These are phyloP conservation scores for Cordyceps militaris DNA, from an alignment of 2,329 filamentous ascomycete species.

Conservation along the genomic window DNA sequence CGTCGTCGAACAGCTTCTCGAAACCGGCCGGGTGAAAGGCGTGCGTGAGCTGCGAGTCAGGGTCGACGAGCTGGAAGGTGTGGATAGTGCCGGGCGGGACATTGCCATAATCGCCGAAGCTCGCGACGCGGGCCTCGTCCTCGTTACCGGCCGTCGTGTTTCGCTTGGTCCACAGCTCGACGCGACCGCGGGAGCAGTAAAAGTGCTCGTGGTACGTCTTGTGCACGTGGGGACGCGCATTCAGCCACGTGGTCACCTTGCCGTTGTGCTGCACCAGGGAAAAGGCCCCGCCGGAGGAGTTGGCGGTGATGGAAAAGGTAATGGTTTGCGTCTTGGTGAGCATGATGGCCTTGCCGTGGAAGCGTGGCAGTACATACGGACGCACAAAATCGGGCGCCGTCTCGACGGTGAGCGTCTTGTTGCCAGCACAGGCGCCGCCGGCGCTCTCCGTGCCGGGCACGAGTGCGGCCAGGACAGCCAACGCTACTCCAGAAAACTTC, in stretches of 20 bases:
- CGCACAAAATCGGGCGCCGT: conserved; percentile 17
- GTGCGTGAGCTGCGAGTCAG: conserved; percentile 19
- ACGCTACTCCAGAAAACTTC: neutral
- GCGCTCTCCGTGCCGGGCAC: neutral
- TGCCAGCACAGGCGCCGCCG: neutral
- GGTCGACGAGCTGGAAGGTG: conserved; percentile 20
- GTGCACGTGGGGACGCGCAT: conserved; percentile 19
- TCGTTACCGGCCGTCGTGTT: conserved; percentile 12
- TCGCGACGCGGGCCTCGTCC: conserved; percentile 18
- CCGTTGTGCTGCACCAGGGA: conserved; percentile 19
- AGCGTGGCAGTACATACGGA: conserved; percentile 21
- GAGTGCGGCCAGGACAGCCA: neutral
- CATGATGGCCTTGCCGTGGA: conserved; percentile 18
- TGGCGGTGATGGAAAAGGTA: conserved; percentile 18
- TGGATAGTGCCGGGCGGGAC: conserved; percentile 18
- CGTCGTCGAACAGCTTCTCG: conserved; percentile 17
- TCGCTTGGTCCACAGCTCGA: conserved; percentile 19
- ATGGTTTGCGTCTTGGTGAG: conserved; percentile 19
- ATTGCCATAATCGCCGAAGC: conserved; percentile 18
- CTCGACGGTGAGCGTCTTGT: conserved; percentile 14
- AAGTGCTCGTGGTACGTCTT: conserved; percentile 18
- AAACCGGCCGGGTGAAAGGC: conserved; percentile 20
- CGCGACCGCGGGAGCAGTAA: conserved; percentile 18
- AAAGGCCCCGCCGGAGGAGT: conserved; percentile 20
- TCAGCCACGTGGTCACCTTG: conserved; percentile 14